Evolutionary conservation across 225 moss, liverwort and hornwort genomes (phyloP), one percentile per base, ranked within the genome.

Genomic region (Anthoceros angustus): DNA sequence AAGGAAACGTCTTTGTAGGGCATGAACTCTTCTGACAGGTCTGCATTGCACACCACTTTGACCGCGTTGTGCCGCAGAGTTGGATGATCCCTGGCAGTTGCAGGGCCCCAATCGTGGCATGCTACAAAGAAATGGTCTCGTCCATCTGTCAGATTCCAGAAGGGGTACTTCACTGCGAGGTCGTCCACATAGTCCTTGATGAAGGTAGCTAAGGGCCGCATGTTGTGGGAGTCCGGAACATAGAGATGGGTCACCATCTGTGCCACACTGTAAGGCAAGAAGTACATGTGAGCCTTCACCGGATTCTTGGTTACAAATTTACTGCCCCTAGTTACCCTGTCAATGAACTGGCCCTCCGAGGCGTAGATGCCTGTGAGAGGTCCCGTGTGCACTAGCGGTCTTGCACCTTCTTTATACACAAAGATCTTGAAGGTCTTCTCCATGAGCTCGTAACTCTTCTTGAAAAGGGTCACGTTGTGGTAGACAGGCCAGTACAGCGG

Each of bases 371-470:
- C 85, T 12, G 70, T 63, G 63, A 75, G n/a, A 20, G 81, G 75
- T 9, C 81, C 85, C 0, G 43, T 67, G 41, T 80, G 79, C 24
- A 86, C 79, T 20, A 82, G 50, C 0, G 67, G 70, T 64, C 64
- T 74, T 46, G 66, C 62, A 40, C 82, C 85, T 11, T 86, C 85
- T 40, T 70, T 72, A 67, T 86, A 86, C 43, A 77, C 72, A 9
- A 77, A 86, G 12, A 82, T 71, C 39, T 76, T 75, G 68, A 86
- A 86, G 25, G 69, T 63, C 24, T 79, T 68, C 61, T 81, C 81
- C 84, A 84, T 84, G 63, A 84, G 25, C 62, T 79, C 69, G 70
- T 84, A 84, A 67, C 84, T 81, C 84, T 68, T 76, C 8, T 78
- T 72, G 62, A 84, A 84, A 5, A 75, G 48, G 39, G 84, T 74